Evolutionary conservation across 306 rosid genomes (phyloP).

Genomic region (Sesbania bispinosa): DNA sequence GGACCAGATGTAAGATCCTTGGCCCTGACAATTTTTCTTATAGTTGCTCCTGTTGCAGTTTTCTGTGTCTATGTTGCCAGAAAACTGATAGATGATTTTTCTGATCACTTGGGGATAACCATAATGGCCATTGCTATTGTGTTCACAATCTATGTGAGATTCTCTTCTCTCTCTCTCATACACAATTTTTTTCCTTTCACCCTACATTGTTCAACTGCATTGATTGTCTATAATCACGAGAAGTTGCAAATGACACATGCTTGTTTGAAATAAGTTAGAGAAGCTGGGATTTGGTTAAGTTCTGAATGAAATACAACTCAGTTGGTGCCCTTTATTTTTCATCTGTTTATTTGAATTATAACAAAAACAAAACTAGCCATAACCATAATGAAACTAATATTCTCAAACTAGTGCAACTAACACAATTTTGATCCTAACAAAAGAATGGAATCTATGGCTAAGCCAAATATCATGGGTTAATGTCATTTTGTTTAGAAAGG

Average conservation of each 20-base stretch:
- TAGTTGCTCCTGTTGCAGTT: conserved; percentile 73
- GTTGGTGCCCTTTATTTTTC: not conserved
- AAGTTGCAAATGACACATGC: not conserved
- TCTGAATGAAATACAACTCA: not conserved
- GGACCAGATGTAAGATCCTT: conserved; percentile 97
- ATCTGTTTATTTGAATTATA: not conserved
- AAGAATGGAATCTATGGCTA: not conserved
- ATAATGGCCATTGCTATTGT: conserved; percentile 54
- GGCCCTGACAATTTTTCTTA: conserved; percentile 74
- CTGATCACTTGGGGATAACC: conserved; percentile 64
- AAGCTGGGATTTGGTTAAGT: not conserved
- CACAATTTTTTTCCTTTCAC: not conserved
- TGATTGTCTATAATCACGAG: not conserved
- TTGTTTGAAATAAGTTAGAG: not conserved
- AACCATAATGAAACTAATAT: not conserved
- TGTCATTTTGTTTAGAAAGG: not conserved
- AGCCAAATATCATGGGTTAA: not conserved
- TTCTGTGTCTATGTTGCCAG: conserved; percentile 88
- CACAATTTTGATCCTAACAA: not conserved
- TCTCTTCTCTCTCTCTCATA: conserved; percentile 8
- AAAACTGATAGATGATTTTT: conserved; percentile 68
- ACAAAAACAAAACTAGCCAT: not conserved
- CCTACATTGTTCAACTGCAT: not conserved
- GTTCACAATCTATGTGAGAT: conserved; percentile 76
- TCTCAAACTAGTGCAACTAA: not conserved